These are phyloP conservation scores for Geotrichum citri-aurantii DNA, from an alignment of 1,139 yeast species.

Conservation along the genomic window DNA sequence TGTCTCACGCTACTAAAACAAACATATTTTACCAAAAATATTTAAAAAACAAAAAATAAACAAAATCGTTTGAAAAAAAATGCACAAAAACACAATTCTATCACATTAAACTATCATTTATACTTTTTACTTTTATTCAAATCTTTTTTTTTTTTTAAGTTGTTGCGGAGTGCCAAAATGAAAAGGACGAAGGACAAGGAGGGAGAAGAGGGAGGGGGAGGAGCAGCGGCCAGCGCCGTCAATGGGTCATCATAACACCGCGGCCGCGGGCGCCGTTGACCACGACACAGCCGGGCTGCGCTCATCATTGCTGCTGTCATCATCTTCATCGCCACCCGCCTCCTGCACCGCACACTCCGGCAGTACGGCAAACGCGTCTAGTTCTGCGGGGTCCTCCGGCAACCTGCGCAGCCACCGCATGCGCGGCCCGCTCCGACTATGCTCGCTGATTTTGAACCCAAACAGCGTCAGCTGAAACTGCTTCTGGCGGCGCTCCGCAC, in stretches of 20 bases:
- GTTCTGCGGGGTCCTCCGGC: conserved; percentile 42
- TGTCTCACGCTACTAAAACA: too few relatives aligned
- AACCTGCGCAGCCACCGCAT: conserved; percentile 89
- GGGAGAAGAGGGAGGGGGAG: too few relatives aligned
- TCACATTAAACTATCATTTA: background rate
- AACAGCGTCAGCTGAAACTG: conserved; percentile 70
- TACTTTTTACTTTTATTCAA: background rate
- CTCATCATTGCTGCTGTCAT: background rate
- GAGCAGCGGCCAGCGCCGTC: conserved; percentile 2
- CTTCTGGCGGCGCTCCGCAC: conserved; percentile 46
- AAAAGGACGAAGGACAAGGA: too few relatives aligned
- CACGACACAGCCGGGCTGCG: background rate
- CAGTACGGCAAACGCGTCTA: conserved; percentile 10
- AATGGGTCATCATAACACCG: conserved; percentile 2
- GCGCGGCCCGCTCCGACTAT: conserved; percentile 77
- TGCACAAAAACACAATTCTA: background rate
- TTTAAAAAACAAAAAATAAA: background rate
- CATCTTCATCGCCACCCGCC: conserved; percentile 7
- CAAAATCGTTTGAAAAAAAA: too few relatives aligned
- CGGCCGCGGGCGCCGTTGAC: background rate
- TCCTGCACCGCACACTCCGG: background rate
- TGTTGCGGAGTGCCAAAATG: background rate
- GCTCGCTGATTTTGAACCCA: conserved; percentile 78
- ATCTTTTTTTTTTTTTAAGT: background rate
- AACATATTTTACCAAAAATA: background rate